Percentiles rank a stretch among this genome's conserved stretches.
These are phyloP conservation scores for Entoloma clypeatum DNA, from an alignment of 1,284 basidiomycete species.

Conservation along the genomic window DNA sequence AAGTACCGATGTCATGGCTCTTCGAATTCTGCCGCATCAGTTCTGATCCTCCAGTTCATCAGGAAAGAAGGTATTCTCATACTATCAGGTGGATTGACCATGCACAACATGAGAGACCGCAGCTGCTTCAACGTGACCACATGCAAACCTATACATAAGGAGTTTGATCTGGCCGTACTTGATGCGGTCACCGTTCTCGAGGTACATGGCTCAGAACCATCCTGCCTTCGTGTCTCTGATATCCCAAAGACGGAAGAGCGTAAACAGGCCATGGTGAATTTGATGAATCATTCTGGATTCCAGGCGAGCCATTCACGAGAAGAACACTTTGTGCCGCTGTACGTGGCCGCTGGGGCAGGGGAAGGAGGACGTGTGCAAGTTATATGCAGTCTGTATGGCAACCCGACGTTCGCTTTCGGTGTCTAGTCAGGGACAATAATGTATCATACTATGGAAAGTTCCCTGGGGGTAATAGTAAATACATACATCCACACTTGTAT, in stretches of 20 bases:
- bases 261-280: constrained; percentile 35
- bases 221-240: constrained; percentile 8
- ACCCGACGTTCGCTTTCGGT: constrained; percentile 61
- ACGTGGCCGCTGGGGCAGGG: constrained; percentile 70
- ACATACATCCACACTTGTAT: no score
- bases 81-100: constrained; percentile 64
- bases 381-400: constrained; percentile 51
- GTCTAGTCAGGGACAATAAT: constrained; percentile 25
- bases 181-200: constrained; percentile 48
- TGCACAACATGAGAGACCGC: constrained; percentile 64
- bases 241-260: constrained; percentile 29
- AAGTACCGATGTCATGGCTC: no score
- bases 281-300: constrained; percentile 58
- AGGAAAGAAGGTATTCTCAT: constrained; percentile 64
- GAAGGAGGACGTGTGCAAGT: constrained; percentile 49
- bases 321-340: constrained; percentile 73
- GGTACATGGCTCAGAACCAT: constrained; percentile 34
- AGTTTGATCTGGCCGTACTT: constrained; percentile 58
- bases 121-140: constrained; percentile 48
- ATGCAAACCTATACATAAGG: constrained; percentile 44
- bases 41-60: no score
- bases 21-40: no score
- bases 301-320: constrained; percentile 62
- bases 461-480: background rate
- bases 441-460: background rate